A percentile compares a stretch with the other conserved stretches of the same genome.
Conservation (phyloP, 805 yeast species). For the Schwanniomyces vanrijiae region DNA sequence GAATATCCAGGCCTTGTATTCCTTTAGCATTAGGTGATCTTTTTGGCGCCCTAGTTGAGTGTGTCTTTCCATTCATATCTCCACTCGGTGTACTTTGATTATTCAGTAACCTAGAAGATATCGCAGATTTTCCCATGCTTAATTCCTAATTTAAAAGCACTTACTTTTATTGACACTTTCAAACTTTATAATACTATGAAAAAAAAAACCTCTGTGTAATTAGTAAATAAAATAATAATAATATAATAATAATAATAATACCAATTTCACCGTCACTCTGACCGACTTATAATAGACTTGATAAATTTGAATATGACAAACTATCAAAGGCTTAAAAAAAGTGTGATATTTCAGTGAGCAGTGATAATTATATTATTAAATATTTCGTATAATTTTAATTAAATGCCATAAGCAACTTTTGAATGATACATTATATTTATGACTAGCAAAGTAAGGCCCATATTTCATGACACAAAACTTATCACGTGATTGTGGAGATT, state of each 20-base stretch:
- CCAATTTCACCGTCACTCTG: background rate
- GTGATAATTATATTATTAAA: background rate
- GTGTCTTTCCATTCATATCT: background rate
- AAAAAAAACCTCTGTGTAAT: too few species aligned
- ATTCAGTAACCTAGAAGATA: constrained; percentile 9
- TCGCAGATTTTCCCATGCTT: constrained; percentile 16
- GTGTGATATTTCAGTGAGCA: background rate
- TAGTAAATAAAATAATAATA: background rate
- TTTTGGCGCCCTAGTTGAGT: constrained; percentile 1
- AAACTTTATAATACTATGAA: too few species aligned
- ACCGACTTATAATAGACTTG: background rate
- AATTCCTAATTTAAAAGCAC: background rate
- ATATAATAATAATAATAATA: background rate
- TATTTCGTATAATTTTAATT: background rate
- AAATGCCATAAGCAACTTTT: background rate
- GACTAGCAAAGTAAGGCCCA: background rate
- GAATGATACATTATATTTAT: background rate
- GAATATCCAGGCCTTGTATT: background rate
- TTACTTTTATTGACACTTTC: too few species aligned
- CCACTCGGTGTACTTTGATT: background rate
- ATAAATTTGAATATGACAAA: background rate
- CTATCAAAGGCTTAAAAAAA: background rate
- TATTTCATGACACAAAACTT: background rate
- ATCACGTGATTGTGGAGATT: constrained; percentile 1
- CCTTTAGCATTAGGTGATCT: background rate